These are phyloP conservation scores for Yarrowia alimentaria DNA, from an alignment of 805 yeast genomes.

Conservation along the genomic window DNA sequence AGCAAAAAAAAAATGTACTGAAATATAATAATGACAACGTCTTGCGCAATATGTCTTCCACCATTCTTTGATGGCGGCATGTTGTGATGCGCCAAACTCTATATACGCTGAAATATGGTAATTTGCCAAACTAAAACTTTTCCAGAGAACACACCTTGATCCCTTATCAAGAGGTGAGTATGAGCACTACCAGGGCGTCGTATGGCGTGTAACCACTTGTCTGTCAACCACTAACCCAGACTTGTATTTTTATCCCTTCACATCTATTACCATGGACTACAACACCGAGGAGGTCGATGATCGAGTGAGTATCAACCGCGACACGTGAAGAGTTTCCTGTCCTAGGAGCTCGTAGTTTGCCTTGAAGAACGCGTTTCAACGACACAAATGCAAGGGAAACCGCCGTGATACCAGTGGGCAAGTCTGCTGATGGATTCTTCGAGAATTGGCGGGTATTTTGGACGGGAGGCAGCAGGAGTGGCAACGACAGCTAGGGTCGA, in stretches of 20 bases:
- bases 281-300: constrained; percentile 23
- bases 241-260: constrained; percentile 25
- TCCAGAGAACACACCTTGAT: constrained; percentile 19
- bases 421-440: no score
- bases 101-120: constrained; percentile 13
- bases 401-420: no score
- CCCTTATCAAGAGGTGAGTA: constrained; percentile 23
- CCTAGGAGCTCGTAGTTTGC: no score
- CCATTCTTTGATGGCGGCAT: neutral
- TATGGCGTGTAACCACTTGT: neutral
- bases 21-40: no score
- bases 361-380: no score
- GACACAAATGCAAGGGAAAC: no score
- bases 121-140: constrained; percentile 25
- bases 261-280: constrained; percentile 15
- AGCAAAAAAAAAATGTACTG: no score
- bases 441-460: no score
- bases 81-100: constrained; percentile 26
- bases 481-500: no score
- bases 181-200: neutral
- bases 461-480: no score
- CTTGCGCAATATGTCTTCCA: no score
- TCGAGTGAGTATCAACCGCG: constrained; percentile 22
- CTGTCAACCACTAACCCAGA: constrained; percentile 8
- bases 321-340: no score